Conservation (phyloP, 805 yeast genomes). For the Myxozyma neotropica region DNA sequence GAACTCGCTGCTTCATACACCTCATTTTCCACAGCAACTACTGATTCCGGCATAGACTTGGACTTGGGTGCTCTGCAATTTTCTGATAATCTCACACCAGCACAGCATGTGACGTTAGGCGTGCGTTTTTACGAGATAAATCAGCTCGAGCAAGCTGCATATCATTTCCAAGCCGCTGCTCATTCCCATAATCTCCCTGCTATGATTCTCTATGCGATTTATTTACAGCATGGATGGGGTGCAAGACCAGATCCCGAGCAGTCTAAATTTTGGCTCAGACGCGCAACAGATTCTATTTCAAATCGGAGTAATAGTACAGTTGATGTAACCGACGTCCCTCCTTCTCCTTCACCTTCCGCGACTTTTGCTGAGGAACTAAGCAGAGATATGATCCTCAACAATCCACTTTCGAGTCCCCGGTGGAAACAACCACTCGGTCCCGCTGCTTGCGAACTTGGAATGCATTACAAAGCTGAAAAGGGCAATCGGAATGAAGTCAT, state of each 20-base stretch:
- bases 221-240: conserved; percentile 70
- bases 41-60: not conserved
- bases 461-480: conserved; percentile 57
- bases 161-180: conserved; percentile 67
- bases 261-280: conserved; percentile 63
- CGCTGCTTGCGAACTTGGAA: conserved; percentile 64
- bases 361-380: not conserved
- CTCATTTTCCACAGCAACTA: not conserved
- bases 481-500: conserved; percentile 55
- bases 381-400: conserved; percentile 4
- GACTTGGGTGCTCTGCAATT: conserved; percentile 8
- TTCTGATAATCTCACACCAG: conserved; percentile 5
- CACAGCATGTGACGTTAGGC: conserved; percentile 34
- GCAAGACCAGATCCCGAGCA: conserved; percentile 56
- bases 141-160: conserved; percentile 66
- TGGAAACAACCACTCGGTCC: conserved; percentile 34
- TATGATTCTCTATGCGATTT: conserved; percentile 67
- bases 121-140: conserved; percentile 55
- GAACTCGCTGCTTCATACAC: not conserved
- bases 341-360: not conserved
- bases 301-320: not conserved
- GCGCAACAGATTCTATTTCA: conserved; percentile 45
- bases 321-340: conserved; percentile 5
- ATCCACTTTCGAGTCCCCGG: conserved; percentile 2
- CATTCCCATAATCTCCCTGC: conserved; percentile 64